Percentiles rank a stretch among this genome's conserved stretches.
These are phyloP conservation scores for Komagataella kurtzmanii DNA, from an alignment of 805 yeast species.

Conservation along the genomic window DNA sequence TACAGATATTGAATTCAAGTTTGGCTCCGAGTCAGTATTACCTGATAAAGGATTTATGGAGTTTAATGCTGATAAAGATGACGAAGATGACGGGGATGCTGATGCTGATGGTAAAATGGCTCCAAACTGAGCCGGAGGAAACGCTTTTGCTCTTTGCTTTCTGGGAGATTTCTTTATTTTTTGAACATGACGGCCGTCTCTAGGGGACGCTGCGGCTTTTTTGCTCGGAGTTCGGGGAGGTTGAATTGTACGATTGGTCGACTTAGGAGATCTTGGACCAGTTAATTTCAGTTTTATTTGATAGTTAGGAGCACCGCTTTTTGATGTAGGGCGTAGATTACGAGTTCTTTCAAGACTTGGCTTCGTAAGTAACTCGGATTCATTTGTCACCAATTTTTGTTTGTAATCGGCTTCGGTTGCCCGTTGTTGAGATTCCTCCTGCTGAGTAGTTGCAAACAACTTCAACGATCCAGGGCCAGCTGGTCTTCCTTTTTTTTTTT, in stretches of 20 bases:
- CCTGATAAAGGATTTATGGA: not conserved
- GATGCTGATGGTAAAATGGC: not conserved
- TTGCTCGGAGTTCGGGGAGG: not conserved
- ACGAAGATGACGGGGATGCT: not conserved
- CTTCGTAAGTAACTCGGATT: slow-evolving; percentile 19
- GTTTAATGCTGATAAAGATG: not conserved
- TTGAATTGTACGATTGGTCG: not conserved
- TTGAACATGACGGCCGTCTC: slow-evolving; percentile 3
- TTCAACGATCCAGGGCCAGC: slow-evolving; percentile 2
- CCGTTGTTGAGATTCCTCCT: slow-evolving; percentile 6
- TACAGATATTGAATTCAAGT: not conserved
- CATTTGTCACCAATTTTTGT: slow-evolving; percentile 15
- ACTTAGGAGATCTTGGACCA: not conserved
- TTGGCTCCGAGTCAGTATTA: not conserved
- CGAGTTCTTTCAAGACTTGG: slow-evolving; percentile 15
- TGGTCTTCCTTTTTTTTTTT: slow-evolving; percentile 7
- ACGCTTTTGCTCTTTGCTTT: slow-evolving; percentile 7
- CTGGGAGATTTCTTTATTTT: slow-evolving; percentile 10
- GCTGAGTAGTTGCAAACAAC: slow-evolving; percentile 2
- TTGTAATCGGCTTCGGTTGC: slow-evolving; percentile 7
- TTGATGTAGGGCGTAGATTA: slow-evolving; percentile 4
- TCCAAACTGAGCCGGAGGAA: slow-evolving; percentile 3
- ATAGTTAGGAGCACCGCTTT: slow-evolving; percentile 8
- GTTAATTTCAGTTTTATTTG: slow-evolving; percentile 1
- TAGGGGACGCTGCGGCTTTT: not conserved